phyloP scores from a whole-genome alignment of 768 basidiomycete genomes.

The Russula griseocarnosa region DNA sequence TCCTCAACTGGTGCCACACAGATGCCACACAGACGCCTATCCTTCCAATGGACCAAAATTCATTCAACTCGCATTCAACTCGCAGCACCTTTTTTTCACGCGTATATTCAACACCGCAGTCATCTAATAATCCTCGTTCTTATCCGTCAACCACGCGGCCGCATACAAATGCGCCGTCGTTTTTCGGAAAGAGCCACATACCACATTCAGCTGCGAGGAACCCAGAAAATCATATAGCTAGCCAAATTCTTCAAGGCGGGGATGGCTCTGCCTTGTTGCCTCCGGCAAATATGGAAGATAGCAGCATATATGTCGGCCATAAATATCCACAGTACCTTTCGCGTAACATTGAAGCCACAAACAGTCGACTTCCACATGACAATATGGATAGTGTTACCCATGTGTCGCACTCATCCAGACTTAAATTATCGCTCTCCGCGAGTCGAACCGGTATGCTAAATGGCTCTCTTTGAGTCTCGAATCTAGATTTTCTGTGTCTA shows the following conservation, averaged over 20 bases:
- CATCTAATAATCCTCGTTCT: not conserved
- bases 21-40: too few relatives aligned
- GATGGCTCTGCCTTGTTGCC: conserved; percentile 1
- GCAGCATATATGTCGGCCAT: conserved; percentile 21
- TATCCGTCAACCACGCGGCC: conserved; percentile 4
- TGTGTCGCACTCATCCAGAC: conserved; percentile 1
- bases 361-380: not conserved
- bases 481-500: conserved; percentile 1
- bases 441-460: conserved; percentile 8
- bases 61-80: conserved; percentile 6
- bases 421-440: not conserved
- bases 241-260: not conserved
- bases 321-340: conserved; percentile 5
- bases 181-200: conserved; percentile 19
- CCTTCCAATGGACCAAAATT: conserved; percentile 11
- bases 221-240: conserved; percentile 2
- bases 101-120: conserved; percentile 10
- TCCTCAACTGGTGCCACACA: not conserved
- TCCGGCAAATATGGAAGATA: not conserved
- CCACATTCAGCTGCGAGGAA: conserved; percentile 5
- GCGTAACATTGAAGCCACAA: conserved; percentile 5
- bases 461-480: not conserved
- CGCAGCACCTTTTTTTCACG: conserved; percentile 18
- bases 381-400: not conserved
- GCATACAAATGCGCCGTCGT: conserved; percentile 11